phyloP scores from a whole-genome alignment of 805 yeast genomes.

The Yamadazyma takamatsuzukensis region DNA sequence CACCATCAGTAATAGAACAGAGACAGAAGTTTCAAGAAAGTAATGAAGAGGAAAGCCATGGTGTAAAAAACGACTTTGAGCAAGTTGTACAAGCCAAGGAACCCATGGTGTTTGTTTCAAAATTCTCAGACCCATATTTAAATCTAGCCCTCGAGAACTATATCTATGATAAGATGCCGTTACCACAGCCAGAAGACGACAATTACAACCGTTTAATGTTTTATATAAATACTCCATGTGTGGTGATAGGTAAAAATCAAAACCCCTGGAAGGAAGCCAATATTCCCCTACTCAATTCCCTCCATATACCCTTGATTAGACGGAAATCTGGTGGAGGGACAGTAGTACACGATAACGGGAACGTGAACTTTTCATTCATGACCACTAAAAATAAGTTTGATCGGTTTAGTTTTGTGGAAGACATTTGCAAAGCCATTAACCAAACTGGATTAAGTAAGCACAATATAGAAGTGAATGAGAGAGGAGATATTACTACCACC shows the following conservation, averaged over 20 bases:
- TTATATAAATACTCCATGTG: slow-evolving; percentile 77
- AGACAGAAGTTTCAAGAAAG: slow-evolving; percentile 10
- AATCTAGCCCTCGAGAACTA: slow-evolving; percentile 83
- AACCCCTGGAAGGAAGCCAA: slow-evolving; percentile 90
- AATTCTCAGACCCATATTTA: slow-evolving; percentile 59
- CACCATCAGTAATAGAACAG: slow-evolving; percentile 23
- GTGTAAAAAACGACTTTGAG: slow-evolving; percentile 2
- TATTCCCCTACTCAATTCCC: slow-evolving; percentile 46
- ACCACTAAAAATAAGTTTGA: slow-evolving; percentile 63
- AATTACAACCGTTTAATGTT: slow-evolving; percentile 57
- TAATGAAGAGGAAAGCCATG: not conserved
- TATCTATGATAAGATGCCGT: slow-evolving; percentile 63
- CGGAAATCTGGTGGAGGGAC: slow-evolving; percentile 94
- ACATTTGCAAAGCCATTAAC: slow-evolving; percentile 37
- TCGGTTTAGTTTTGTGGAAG: slow-evolving; percentile 50
- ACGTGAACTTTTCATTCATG: slow-evolving; percentile 81
- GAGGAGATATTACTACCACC: slow-evolving; percentile 73
- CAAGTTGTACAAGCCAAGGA: slow-evolving; percentile 13
- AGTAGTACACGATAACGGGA: slow-evolving; percentile 91
- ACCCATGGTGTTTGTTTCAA: slow-evolving; percentile 60
- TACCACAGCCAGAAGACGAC: slow-evolving; percentile 14
- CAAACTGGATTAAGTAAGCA: slow-evolving; percentile 8
- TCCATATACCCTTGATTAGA: slow-evolving; percentile 65
- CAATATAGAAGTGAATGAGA: slow-evolving; percentile 51
- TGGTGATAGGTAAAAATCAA: slow-evolving; percentile 95